Base-by-base conservation (phyloP, 2,329 filamentous ascomycete species). In the Verticillium zaregamsianum region DNA sequence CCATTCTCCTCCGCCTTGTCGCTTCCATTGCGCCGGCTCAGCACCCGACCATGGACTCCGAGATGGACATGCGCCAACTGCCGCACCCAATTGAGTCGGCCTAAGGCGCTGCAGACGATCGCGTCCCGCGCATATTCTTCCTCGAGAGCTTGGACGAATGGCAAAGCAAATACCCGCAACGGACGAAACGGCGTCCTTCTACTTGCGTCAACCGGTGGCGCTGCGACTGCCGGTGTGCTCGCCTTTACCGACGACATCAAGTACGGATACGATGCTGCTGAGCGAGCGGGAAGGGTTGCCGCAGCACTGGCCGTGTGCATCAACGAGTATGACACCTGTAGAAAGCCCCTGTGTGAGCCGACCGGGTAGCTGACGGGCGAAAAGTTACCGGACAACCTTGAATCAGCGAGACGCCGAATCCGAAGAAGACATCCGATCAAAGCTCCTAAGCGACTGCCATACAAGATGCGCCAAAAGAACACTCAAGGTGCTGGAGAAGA, bases 381-480 rank as follows among this genome's bases (percentile, higher is more conserved):
- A 23, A 69, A 97, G 93, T 77, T 99, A 99, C 77, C 92, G 93
- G 68, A 87, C 87, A 57, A 93, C 92, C 2, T 79, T 99, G 66
- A 96, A 92, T 66, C 79, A 82, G 61, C 82, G 86, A 64, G 86
- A 91, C 66, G 82, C 84, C 61, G 77, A 77, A 49, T 80, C 87
- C 23, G 84, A 91, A 64, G 80, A 84, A 45, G 82, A 86, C 59
- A 86, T 92, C 73, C 86, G 87, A 71, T 80, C 85, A n/a, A 80
- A 76, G n/a, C 75, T 90, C 40, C 80, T 99, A 59, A 90, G 87
- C 68, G 88, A 88, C 65, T 98, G 95, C 72, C 95, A 99, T 76
- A 90, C 96, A 73, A 86, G 95, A 75, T 99, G 95, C 77, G 95
- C 95, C 33, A 85, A 92, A 69, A 87, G 95, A 64, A 97, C 95